Conservation (phyloP, 1,139 yeast species). For the Lodderomyces oxycetoniae region DNA sequence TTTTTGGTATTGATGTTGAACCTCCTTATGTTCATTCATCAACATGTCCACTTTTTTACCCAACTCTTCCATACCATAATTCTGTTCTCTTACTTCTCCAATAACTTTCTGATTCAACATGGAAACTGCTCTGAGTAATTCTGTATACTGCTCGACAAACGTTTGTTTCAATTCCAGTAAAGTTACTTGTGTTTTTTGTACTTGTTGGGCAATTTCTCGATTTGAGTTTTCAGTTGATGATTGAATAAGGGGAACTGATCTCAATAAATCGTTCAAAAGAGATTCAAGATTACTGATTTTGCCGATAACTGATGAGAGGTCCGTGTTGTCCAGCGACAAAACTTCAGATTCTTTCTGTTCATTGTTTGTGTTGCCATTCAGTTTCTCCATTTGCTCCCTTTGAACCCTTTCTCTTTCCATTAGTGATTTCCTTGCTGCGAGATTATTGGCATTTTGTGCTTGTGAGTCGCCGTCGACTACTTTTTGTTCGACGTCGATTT, state of each 20-base stretch:
- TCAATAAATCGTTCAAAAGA: slow-evolving; percentile 3
- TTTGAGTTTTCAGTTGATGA: background rate
- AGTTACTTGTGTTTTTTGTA: slow-evolving; percentile 1
- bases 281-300: slow-evolving; percentile 8
- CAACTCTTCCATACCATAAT: slow-evolving; percentile 31
- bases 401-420: slow-evolving; percentile 34
- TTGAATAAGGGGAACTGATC: background rate
- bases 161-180: slow-evolving; percentile 1
- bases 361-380: slow-evolving; percentile 3
- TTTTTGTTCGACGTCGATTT: slow-evolving; percentile 21
- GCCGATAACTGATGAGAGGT: slow-evolving; percentile 1
- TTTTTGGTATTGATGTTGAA: slow-evolving; percentile 25
- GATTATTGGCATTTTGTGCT: slow-evolving; percentile 9
- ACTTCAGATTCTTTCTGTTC: background rate
- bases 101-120: slow-evolving; percentile 36
- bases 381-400: slow-evolving; percentile 18
- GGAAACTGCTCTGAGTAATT: slow-evolving; percentile 31
- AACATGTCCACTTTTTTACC: slow-evolving; percentile 39
- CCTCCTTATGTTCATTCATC: slow-evolving; percentile 41
- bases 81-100: slow-evolving; percentile 45
- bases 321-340: background rate
- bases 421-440: slow-evolving; percentile 28
- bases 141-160: slow-evolving; percentile 26
- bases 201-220: background rate
- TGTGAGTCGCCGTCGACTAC: slow-evolving; percentile 10